These are phyloP conservation scores for Lasiodiplodia theobromae DNA, from an alignment of 2,329 filamentous ascomycete genomes.

Conservation along the genomic window DNA sequence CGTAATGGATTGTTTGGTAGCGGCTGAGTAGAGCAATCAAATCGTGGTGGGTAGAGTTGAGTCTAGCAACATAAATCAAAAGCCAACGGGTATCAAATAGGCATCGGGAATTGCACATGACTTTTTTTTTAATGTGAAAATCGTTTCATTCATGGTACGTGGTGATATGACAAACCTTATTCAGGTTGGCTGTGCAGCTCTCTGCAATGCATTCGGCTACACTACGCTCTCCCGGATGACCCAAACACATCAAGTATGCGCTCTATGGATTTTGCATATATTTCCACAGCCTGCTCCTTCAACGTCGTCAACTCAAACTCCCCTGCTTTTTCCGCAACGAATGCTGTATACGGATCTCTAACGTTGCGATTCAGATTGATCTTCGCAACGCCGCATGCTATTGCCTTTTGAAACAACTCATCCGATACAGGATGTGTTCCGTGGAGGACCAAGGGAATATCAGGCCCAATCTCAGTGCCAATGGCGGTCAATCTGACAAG, in stretches of 20 bases:
- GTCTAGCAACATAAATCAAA: too few species aligned
- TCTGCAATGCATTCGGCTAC: too few species aligned
- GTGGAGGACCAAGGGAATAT: slow-evolving; percentile 60
- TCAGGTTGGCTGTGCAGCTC: too few species aligned
- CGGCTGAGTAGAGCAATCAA: too few species aligned
- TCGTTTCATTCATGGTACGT: too few species aligned
- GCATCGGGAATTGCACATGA: too few species aligned
- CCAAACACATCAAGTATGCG: slow-evolving; percentile 30
- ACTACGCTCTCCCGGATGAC: slow-evolving; percentile 5
- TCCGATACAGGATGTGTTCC: slow-evolving; percentile 62
- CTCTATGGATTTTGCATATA: slow-evolving; percentile 33
- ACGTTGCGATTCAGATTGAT: slow-evolving; percentile 65
- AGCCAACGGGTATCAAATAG: too few species aligned
- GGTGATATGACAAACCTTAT: too few species aligned
- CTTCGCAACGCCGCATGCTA: slow-evolving; percentile 58
- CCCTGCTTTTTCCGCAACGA: slow-evolving; percentile 55
- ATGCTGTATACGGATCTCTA: slow-evolving; percentile 54
- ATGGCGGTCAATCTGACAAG: neutral
- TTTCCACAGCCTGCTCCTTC: slow-evolving; percentile 57
- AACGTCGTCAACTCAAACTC: slow-evolving; percentile 57
- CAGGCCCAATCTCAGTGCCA: slow-evolving; percentile 47
- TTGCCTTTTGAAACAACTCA: slow-evolving; percentile 59
- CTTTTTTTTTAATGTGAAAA: too few species aligned
- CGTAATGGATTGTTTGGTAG: too few species aligned
- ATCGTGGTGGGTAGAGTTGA: too few species aligned